Evolutionary conservation across 2,329 filamentous ascomycete genomes (phyloP).

Genomic region (Cladosporium sp.): DNA sequence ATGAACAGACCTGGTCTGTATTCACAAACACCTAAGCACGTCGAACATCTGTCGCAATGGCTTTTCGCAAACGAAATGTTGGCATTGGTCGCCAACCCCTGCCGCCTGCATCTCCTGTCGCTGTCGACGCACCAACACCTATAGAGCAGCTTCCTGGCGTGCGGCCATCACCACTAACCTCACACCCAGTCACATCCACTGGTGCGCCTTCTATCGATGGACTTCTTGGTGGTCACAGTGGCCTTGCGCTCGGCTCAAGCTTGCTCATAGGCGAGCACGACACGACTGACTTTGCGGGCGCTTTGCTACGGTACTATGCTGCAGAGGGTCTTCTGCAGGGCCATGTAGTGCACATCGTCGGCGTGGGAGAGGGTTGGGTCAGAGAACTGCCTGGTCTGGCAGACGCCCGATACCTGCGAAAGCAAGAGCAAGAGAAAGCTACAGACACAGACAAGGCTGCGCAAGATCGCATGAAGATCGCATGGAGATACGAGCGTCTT

Average conservation of each 20-base stretch:
- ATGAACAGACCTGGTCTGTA: not conserved
- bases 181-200: constrained; percentile 85
- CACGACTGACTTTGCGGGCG: constrained; percentile 89
- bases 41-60: constrained; percentile 23
- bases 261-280: constrained; percentile 84
- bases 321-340: constrained; percentile 91
- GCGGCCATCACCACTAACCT: constrained; percentile 85
- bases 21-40: not conserved
- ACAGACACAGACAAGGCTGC: constrained; percentile 39
- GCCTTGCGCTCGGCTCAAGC: constrained; percentile 77
- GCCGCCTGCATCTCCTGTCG: constrained; percentile 7
- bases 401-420: constrained; percentile 40
- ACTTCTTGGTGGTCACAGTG: constrained; percentile 82
- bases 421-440: constrained; percentile 30
- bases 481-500: constrained; percentile 91
- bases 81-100: constrained; percentile 24
- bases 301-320: constrained; percentile 83
- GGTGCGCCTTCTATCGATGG: constrained; percentile 84
- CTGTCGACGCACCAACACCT: not conserved
- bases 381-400: constrained; percentile 77
- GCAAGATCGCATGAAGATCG: constrained; percentile 92
- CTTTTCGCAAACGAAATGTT: constrained; percentile 32
- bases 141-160: constrained; percentile 53
- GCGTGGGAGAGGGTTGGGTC: constrained; percentile 76
- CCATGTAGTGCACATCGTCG: constrained; percentile 84